Percentiles rank a stretch among this genome's conserved stretches.
phyloP scores from a whole-genome alignment of 306 rosid genomes.

The Pueraria montana region DNA sequence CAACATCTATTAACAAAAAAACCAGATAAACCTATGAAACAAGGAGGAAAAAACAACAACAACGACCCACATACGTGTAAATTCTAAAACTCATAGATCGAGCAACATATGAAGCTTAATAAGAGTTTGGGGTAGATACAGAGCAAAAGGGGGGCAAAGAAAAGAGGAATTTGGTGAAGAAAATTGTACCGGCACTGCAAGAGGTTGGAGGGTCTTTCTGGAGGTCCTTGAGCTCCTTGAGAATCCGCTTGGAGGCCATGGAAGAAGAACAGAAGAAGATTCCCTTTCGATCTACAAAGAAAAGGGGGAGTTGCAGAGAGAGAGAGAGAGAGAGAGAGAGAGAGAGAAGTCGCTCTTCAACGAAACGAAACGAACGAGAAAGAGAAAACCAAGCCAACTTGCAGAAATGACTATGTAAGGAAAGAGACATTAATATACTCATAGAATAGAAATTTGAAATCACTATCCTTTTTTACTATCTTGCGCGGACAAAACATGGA shows the following conservation, averaged over 20 bases:
- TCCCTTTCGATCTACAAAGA: slow-evolving; percentile 53
- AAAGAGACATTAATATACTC: background rate
- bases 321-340: slow-evolving; percentile 18
- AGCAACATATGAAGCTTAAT: slow-evolving; percentile 36
- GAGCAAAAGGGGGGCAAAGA: background rate
- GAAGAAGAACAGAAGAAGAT: slow-evolving; percentile 36
- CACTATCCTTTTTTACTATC: background rate
- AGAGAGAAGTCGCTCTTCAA: background rate
- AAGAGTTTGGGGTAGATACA: slow-evolving; percentile 8
- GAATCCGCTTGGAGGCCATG: slow-evolving; percentile 91
- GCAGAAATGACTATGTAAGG: slow-evolving; percentile 17
- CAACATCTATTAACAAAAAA: background rate
- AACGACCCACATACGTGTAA: slow-evolving; percentile 20
- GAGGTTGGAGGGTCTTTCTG: slow-evolving; percentile 94
- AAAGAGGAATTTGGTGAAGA: slow-evolving; percentile 2
- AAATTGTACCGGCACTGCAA: slow-evolving; percentile 77
- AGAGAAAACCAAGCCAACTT: background rate
- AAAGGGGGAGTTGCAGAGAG: slow-evolving; percentile 15
- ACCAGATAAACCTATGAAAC: slow-evolving; percentile 7
- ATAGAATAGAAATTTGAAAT: background rate
- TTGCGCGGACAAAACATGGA: background rate
- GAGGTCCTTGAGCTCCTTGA: slow-evolving; percentile 91
- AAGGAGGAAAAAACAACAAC: background rate
- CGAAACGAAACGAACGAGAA: background rate
- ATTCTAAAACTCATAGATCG: slow-evolving; percentile 50